These are phyloP conservation scores for Cyberlindnera xishuangbannaensis DNA, from an alignment of 805 yeast genomes.

Conservation along the genomic window DNA sequence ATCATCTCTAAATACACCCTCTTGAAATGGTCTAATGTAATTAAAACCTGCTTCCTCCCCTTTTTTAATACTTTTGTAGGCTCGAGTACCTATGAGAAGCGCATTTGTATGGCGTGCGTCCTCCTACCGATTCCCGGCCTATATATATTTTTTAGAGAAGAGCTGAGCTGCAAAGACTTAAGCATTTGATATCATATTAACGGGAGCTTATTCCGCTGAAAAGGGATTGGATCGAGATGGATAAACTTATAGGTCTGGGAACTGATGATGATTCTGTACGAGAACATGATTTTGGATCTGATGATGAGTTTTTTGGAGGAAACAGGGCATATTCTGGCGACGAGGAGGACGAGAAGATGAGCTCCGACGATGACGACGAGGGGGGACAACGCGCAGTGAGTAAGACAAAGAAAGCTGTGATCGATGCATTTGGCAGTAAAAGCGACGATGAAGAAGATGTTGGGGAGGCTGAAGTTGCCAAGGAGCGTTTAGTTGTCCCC, in stretches of 20 bases:
- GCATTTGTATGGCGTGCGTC: no score
- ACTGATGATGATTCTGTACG: slow-evolving; percentile 14
- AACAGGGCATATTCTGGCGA: slow-evolving; percentile 5
- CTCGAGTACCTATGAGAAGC: no score
- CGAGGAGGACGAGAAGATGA: slow-evolving; percentile 18
- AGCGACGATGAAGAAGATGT: slow-evolving; percentile 18
- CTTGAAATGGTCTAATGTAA: no score
- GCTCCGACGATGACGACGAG: slow-evolving; percentile 3
- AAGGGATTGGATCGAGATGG: no score
- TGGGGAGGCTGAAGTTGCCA: slow-evolving; percentile 8
- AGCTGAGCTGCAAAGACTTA: no score
- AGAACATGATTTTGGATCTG: slow-evolving; percentile 17
- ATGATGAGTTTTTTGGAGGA: slow-evolving; percentile 22
- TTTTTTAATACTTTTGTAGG: no score
- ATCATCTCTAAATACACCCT: no score
- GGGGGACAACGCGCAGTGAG: slow-evolving; percentile 14
- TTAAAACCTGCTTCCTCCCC: no score
- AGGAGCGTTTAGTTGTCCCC: neutral
- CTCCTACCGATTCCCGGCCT: no score
- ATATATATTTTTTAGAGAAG: no score
- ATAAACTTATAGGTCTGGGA: slow-evolving; percentile 12
- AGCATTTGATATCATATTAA: no score
- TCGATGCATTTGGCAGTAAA: slow-evolving; percentile 15
- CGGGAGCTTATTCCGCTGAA: no score
- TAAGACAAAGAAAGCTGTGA: slow-evolving; percentile 7